These are phyloP conservation scores for Coemansia sp. DNA, from an alignment of 192 early-diverging fungal species.

Conservation along the genomic window DNA sequence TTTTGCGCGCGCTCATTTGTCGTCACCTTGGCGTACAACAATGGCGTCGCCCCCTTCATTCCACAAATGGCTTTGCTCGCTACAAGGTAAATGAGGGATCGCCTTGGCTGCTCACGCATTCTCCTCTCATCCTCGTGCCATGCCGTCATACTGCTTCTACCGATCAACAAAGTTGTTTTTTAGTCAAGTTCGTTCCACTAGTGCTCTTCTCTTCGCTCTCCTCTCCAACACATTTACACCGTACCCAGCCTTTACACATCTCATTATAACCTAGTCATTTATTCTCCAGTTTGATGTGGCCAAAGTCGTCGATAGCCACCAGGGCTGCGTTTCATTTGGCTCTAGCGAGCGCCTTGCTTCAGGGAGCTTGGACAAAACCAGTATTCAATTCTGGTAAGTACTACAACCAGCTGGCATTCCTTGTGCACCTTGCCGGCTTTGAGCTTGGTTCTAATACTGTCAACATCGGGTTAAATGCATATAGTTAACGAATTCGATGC, in stretches of 20 bases:
- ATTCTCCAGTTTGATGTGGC: background rate
- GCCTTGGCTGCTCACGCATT: background rate
- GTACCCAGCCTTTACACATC: background rate
- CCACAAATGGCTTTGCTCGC: background rate
- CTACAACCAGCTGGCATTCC: background rate
- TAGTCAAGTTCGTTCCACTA: too few relatives aligned
- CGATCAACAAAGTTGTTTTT: background rate
- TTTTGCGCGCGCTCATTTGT: background rate
- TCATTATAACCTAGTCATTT: background rate
- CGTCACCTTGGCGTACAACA: background rate
- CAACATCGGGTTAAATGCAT: background rate
- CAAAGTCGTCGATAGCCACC: background rate
- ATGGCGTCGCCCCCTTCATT: background rate
- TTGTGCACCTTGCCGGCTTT: background rate
- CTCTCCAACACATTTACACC: background rate
- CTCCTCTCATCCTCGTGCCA: background rate
- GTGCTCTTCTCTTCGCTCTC: background rate
- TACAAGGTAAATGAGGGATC: background rate
- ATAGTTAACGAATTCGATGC: conserved; percentile 54
- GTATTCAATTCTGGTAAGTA: conserved; percentile 10
- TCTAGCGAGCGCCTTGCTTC: background rate
- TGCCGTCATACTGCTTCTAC: conserved; percentile 3
- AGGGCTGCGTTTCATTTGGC: background rate
- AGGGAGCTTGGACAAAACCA: conserved; percentile 5
- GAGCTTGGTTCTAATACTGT: background rate